Base-by-base conservation (phyloP, 352 stramenopile genomes). In the Globisporangium paroecandrum region DNA sequence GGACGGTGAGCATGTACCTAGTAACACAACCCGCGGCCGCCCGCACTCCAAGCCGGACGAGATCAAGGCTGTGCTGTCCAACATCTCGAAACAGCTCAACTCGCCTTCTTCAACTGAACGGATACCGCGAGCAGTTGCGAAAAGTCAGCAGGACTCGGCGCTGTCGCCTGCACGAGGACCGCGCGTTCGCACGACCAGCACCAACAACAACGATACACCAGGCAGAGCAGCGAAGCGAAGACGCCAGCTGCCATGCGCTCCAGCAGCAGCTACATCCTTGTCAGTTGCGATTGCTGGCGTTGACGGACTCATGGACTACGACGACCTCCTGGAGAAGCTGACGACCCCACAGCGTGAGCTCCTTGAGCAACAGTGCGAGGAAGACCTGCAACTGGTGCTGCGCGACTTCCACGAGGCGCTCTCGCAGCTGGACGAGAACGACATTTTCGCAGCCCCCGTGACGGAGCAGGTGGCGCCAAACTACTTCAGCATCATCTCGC, bases 381-480 rank as follows among this genome's bases (percentile, higher is more conserved):
- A 93, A 9, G 84, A 94, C 54, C 64, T 92, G 46, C 65, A 60
- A 18, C 60, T 68, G 2, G 75, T 94, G 27, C 73, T 94, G 46
- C 75, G 78, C 25, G 71, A 90, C 62, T 92, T 94, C 56, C 87
- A 94, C 62, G 82, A 91, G 32, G 81, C 83, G 3, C 69, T 94
- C 20, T 80, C 75, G 47, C 83, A 86, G 60, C 79, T 82, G 15
- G 96, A 99, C 71, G 69, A 78, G 25, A 81, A 83, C 20, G 69
- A 85, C 8, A 78, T 98, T 15, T 99, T 99, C 72, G 88, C 86
- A 1, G 61, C 76, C 27, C 88, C 94, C 13, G 96, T 99, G 36
- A 92, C 83, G 3, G 91, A 98, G 62, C 82, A 87, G 4, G 89
- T 97, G 59, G 91, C 93, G n/a, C 95, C 95, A 3, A 87, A 89